These are phyloP conservation scores for Saprolegnia diclina DNA, from an alignment of 352 stramenopile species.

Conservation along the genomic window DNA sequence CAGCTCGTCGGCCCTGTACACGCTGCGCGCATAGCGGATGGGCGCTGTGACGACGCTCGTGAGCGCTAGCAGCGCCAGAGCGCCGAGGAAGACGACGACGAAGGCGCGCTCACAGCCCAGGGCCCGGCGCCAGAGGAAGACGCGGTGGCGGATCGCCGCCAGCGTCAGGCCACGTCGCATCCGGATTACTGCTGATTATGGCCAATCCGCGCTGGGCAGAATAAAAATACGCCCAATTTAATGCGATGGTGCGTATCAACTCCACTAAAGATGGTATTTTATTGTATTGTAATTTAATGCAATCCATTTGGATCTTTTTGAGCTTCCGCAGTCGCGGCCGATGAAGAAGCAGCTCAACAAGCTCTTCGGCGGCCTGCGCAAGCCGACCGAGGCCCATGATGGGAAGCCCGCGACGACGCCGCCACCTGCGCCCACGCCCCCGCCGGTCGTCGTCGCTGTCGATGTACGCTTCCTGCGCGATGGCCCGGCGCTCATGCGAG, in stretches of 20 bases:
- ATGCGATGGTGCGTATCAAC: neutral
- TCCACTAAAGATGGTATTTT: neutral
- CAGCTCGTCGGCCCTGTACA: neutral
- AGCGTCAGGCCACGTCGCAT: neutral
- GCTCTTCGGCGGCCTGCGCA: slow-evolving; percentile 9
- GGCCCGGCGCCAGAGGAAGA: slow-evolving; percentile 8
- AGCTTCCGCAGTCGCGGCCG: too few species aligned
- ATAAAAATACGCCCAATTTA: neutral
- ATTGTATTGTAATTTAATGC: neutral
- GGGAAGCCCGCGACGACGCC: neutral
- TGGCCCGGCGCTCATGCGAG: neutral
- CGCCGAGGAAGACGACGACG: neutral
- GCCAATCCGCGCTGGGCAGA: neutral
- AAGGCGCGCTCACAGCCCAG: neutral
- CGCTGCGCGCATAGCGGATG: neutral
- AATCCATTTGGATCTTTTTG: neutral
- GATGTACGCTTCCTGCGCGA: neutral
- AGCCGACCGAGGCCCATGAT: neutral
- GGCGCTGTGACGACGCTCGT: neutral
- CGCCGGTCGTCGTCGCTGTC: too few species aligned
- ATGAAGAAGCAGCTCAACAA: slow-evolving; percentile 23
- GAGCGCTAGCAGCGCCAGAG: neutral
- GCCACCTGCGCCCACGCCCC: neutral
- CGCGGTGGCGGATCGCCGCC: neutral
- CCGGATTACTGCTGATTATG: too few species aligned